A percentile compares a stretch with the other conserved stretches of the same genome.
These are phyloP conservation scores for Cladosporium austrohemisphaericum DNA, from an alignment of 2,329 filamentous ascomycete species.

Conservation along the genomic window DNA sequence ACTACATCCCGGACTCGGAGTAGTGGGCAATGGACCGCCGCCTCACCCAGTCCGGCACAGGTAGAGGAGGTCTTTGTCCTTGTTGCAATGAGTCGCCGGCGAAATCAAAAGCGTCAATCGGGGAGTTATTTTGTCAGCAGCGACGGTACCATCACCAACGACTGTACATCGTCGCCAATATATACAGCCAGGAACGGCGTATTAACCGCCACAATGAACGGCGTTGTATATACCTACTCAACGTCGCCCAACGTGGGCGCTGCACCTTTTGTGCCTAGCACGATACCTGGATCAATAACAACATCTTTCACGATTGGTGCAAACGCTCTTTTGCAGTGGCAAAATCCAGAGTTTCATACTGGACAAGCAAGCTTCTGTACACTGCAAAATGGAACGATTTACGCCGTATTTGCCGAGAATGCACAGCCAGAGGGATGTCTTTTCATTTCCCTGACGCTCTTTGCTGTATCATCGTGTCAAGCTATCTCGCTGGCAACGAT, in stretches of 20 bases:
- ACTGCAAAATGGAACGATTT: constrained; percentile 29
- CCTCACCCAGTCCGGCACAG: constrained; percentile 15
- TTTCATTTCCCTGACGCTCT: constrained; percentile 26
- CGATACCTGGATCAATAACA: constrained; percentile 25
- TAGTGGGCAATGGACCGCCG: background rate
- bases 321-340: constrained; percentile 25
- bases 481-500: constrained; percentile 18
- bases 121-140: constrained; percentile 25
- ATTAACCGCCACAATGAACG: constrained; percentile 26
- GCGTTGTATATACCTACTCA: constrained; percentile 28
- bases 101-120: constrained; percentile 21
- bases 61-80: constrained; percentile 20
- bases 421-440: constrained; percentile 25
- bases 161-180: constrained; percentile 28
- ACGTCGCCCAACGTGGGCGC: constrained; percentile 23
- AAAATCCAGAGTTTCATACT: constrained; percentile 26
- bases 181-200: constrained; percentile 27
- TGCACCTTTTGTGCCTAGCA: constrained; percentile 25
- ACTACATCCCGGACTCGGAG: too few species aligned
- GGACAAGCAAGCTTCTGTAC: constrained; percentile 30
- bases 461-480: constrained; percentile 26
- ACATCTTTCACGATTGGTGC: constrained; percentile 25
- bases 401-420: constrained; percentile 26
- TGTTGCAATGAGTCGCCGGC: constrained; percentile 10
- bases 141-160: constrained; percentile 29